Conservation (phyloP, 768 basidiomycete genomes). For the Fomitopsis pulvina region DNA sequence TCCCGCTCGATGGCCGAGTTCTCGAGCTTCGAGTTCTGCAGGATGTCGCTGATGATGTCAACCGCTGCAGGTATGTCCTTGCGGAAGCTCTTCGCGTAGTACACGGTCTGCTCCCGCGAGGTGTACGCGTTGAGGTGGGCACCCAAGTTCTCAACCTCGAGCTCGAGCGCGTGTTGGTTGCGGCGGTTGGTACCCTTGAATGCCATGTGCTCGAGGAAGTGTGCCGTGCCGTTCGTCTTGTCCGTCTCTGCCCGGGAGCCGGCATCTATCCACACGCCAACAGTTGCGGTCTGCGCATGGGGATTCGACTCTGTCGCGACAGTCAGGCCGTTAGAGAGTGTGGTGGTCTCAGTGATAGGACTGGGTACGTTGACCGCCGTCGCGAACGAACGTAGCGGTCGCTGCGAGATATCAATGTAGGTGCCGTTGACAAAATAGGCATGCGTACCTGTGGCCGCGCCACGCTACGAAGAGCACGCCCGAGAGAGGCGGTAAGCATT, state of each 20-base stretch:
- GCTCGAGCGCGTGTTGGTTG: constrained; percentile 83
- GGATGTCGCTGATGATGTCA: constrained; percentile 96
- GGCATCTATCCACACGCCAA: constrained; percentile 98
- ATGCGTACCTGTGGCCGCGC: constrained; percentile 31
- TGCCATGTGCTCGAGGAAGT: constrained; percentile 98
- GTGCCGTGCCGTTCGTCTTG: constrained; percentile 92
- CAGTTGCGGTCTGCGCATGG: constrained; percentile 94
- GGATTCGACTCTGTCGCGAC: constrained; percentile 90
- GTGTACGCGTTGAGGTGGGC: constrained; percentile 98
- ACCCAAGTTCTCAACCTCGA: constrained; percentile 97
- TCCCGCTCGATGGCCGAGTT: constrained; percentile 84
- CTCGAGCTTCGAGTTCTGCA: constrained; percentile 96
- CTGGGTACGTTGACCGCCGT: constrained; percentile 57
- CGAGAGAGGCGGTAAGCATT: constrained; percentile 38
- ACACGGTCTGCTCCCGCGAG: constrained; percentile 97
- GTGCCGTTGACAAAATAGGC: neutral
- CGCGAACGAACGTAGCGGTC: constrained; percentile 64
- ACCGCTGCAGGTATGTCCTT: constrained; percentile 88
- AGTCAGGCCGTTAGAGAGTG: constrained; percentile 90
- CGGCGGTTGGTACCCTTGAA: constrained; percentile 93
- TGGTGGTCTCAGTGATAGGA: constrained; percentile 87
- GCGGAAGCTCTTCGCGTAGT: constrained; percentile 98
- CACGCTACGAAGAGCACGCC: constrained; percentile 33
- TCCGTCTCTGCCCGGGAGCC: constrained; percentile 96
- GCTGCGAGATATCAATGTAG: constrained; percentile 21